Conservation (phyloP, 2,329 filamentous ascomycete species). For the Pyricularia grisea region DNA sequence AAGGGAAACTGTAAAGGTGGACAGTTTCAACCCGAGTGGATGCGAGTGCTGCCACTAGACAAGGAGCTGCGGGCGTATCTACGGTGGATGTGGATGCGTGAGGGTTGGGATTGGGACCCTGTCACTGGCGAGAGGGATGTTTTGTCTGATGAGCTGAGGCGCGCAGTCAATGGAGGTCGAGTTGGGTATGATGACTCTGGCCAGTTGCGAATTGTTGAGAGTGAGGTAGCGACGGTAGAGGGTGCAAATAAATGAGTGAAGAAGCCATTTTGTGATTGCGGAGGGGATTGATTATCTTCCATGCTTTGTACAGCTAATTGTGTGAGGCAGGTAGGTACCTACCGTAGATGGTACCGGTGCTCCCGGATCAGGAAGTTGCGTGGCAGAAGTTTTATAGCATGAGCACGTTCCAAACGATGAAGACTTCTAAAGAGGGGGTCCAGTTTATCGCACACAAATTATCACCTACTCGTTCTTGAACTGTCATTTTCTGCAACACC, state of each 20-base stretch:
- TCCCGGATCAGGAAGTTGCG: not conserved
- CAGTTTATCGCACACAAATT: too few species aligned
- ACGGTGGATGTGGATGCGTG: slow-evolving; percentile 84
- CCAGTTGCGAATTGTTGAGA: slow-evolving; percentile 30
- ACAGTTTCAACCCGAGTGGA: slow-evolving; percentile 80
- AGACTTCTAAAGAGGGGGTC: too few species aligned
- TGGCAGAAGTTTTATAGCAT: not conserved
- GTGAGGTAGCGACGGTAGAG: not conserved
- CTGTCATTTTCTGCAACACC: too few species aligned
- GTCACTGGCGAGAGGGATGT: slow-evolving; percentile 53
- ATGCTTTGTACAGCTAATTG: not conserved
- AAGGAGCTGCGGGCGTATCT: slow-evolving; percentile 85
- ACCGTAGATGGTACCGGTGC: not conserved
- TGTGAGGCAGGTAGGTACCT: not conserved
- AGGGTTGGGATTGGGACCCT: slow-evolving; percentile 76
- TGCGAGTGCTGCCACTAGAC: slow-evolving; percentile 70
- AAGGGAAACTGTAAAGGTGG: not conserved
- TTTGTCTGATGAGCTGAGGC: slow-evolving; percentile 41
- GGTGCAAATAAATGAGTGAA: not conserved
- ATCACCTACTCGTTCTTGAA: too few species aligned
- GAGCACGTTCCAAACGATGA: not conserved
- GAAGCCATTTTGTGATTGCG: not conserved
- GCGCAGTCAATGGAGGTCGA: slow-evolving; percentile 46
- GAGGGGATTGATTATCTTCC: not conserved
- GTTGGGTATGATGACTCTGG: slow-evolving; percentile 47